Percentiles rank a stretch among this genome's conserved stretches.
Conservation (phyloP, 2,329 filamentous ascomycete genomes). For the Scedosporium apiospermum region DNA sequence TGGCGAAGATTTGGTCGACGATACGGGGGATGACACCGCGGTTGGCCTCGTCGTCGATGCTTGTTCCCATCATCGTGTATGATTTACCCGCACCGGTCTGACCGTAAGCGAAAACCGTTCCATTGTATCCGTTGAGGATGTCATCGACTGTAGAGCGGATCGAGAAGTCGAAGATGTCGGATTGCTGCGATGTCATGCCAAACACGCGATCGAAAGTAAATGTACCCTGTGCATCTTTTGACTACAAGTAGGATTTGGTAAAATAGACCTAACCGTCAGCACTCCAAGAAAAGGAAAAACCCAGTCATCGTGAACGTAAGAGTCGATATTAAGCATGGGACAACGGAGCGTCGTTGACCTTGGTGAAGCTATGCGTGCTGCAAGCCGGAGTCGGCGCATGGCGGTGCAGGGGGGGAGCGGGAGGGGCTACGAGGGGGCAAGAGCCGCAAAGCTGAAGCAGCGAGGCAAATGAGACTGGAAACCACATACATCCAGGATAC, state of each 20-base stretch:
- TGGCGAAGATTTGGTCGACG: constrained; percentile 93
- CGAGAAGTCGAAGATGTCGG: constrained; percentile 96
- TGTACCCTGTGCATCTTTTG: constrained; percentile 68
- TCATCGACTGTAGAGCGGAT: constrained; percentile 94
- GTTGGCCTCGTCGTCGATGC: constrained; percentile 80
- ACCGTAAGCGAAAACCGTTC: constrained; percentile 96
- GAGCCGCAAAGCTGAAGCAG: constrained; percentile 4
- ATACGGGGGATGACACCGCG: constrained; percentile 96
- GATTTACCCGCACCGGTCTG: constrained; percentile 98
- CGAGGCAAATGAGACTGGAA: neutral
- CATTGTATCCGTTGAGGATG: constrained; percentile 98
- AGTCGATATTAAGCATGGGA: too few relatives aligned
- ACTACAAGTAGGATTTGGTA: constrained; percentile 38
- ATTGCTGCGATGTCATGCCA: constrained; percentile 82
- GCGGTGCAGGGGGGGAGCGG: neutral
- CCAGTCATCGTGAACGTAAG: too few relatives aligned
- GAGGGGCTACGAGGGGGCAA: constrained; percentile 2
- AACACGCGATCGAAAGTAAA: constrained; percentile 99
- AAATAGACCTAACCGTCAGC: neutral
- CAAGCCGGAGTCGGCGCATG: neutral
- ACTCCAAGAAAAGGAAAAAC: neutral
- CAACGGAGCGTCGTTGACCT: too few relatives aligned
- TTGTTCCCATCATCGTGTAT: constrained; percentile 77
- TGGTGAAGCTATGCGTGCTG: neutral
- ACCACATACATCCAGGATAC: constrained; percentile 66